Evolutionary conservation across 2,329 filamentous ascomycete genomes (phyloP), one percentile per base, ranked within the genome.

Genomic region (Penicillium hordei): DNA sequence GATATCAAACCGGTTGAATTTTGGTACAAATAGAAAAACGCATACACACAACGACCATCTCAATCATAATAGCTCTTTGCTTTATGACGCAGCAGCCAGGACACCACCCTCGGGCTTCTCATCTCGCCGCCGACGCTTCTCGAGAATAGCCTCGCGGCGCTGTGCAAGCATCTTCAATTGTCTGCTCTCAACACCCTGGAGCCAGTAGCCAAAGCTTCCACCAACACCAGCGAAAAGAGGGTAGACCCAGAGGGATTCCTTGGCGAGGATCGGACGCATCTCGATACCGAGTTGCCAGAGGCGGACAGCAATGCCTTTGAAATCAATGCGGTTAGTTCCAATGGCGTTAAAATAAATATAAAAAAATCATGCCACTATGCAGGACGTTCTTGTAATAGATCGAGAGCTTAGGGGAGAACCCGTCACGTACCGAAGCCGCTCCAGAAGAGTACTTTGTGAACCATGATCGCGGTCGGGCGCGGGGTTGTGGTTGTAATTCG

Each of bases 211-310:
- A 79, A 97, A 97, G 78, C 89, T 91, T 68, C 88, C 93, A 68
- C 93, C 93, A 63, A 91, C 86, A 67, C 85, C 85, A 58, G 88
- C 93, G 78, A 94, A 99, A 68, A 93, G 79, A 55, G 94, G 94
- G 81, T 96, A 99, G 51, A 87, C 91, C 89, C 91, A 95, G 71
- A 96, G 86, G 55, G 89, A 89, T 74, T 89, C 83, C 72, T 83
- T 86, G 79, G 89, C 88, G 84, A 97, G 91, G 77, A 97, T 88
- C 52, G 93, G 94, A 62, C 93, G 91, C 92, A 96, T 96, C 82
- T 99, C 92, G 76, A 99, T 94, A 72, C 93, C 94, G 75, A 99
- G 88, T 79, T 97, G 94, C 91, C 93, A 97, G 78, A 94, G 85
- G 70, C 93, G 90, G 73, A 93, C 89, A 73, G 90, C 92, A 70